These are phyloP conservation scores for Trematosphaeria pertusa DNA, from an alignment of 2,329 filamentous ascomycete genomes.

Conservation along the genomic window DNA sequence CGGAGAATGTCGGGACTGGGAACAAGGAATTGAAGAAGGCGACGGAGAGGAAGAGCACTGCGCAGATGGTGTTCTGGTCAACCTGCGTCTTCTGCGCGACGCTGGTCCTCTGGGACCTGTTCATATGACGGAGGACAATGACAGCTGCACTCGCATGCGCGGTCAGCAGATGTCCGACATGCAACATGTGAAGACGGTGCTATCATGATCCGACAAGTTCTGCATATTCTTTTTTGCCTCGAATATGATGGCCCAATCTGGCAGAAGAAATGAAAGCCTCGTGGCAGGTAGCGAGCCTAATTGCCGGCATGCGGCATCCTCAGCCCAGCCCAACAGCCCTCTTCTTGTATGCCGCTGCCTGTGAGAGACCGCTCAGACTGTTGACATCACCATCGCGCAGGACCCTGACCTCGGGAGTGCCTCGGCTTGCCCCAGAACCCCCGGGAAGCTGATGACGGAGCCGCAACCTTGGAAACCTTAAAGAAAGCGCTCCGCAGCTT, in stretches of 20 bases:
- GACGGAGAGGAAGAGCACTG: constrained; percentile 60
- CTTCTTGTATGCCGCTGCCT: constrained; percentile 21
- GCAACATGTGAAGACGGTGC: constrained; percentile 17
- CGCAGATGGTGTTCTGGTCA: constrained; percentile 56
- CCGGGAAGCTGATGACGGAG: too few species aligned
- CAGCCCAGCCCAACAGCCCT: constrained; percentile 2
- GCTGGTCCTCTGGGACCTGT: constrained; percentile 57
- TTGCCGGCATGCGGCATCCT: neutral
- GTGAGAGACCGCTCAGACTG: constrained; percentile 27
- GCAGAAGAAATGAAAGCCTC: constrained; percentile 14
- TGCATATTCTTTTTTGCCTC: constrained; percentile 8
- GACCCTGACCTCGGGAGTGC: constrained; percentile 16
- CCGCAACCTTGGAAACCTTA: constrained; percentile 13
- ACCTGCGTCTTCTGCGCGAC: constrained; percentile 55
- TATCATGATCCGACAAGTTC: neutral
- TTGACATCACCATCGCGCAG: constrained; percentile 27
- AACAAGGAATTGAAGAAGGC: constrained; percentile 93
- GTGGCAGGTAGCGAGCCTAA: constrained; percentile 6
- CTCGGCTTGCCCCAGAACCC: constrained; percentile 31
- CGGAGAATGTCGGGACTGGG: constrained; percentile 84
- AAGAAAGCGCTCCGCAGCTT: constrained; percentile 18
- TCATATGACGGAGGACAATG: constrained; percentile 51
- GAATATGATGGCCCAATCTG: constrained; percentile 22
- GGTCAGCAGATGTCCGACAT: constrained; percentile 11
- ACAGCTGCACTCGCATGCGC: neutral